Base-by-base conservation (phyloP, 495 filamentous ascomycete genomes). In the Trichoderma virens region DNA sequence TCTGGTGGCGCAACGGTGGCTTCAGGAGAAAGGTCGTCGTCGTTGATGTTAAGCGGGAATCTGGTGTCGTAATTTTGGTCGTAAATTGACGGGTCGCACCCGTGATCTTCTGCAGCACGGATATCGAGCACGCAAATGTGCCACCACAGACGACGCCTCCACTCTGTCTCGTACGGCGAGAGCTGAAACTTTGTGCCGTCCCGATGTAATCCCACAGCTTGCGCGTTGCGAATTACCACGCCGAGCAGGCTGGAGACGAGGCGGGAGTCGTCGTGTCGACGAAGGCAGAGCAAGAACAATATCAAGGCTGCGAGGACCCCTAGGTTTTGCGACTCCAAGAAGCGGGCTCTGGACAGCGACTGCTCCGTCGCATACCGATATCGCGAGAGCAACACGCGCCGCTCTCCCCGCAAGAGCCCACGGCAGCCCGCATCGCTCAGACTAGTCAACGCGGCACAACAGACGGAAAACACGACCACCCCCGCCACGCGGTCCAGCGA, bases 261-360 rank as follows among this genome's bases (percentile, higher is more conserved):
- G 28, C 81, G 80, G 39, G 79, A 79, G 31, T 83, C 80, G 70
- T 81, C 75, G 60, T 83, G 75, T 35, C 75, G 70, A 34, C 83
- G 82, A 27, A 86, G 75, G 54, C 78, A 80, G 20, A 68, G 66
- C 35, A 83, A 62, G 67, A 84, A 91, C 14, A 92, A 75, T 13
- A 88, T 82, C 20, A 88, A 82, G 3, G 89, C 89, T 72, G 92
- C 89, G n/a, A 93, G 69, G 3, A 88, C 82, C 28, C 86, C 80
- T 27, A 90, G 74, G 68, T 86, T 87, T 62, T 86, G 84, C 27
- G 81, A 88, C 62, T 85, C 85, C 11, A 93, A 74, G 62, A 92
- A 83, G 62, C 84, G 80, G 2, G 89, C 89, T 64, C 81, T 82
- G 3, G 86, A 79, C 2, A 93, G 75, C 3, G 86, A 82, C 66